Evolutionary conservation across 1,139 yeast species (phyloP), one percentile per base, ranked within the genome.

Genomic region (Suhomyces coccinellae): DNA sequence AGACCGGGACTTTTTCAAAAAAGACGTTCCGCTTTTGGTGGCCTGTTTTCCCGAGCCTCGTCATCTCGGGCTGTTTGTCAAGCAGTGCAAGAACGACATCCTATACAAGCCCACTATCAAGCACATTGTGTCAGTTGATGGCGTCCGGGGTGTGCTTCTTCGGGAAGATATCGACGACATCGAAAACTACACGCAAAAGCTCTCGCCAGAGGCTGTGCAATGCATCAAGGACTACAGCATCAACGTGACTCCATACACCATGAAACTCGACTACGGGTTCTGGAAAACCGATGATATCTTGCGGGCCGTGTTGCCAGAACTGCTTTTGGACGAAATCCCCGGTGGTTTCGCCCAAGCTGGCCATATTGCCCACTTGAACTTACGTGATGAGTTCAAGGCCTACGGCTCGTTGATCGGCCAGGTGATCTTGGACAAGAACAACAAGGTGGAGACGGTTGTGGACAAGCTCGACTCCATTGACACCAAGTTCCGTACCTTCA

Each of bases 331-430:
- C 36, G 96, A 89, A 46, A 73, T 87, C 6, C 99, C 99, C 0
- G 76, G 93, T 1, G 96, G 98, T 0, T 95, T 87, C 63, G 88
- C 99, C 1, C 83, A 85, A 41, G 96, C 96, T 0, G 99, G 99
- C 0, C 99, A 95, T 66, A 80, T 95, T 44, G 99, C 99, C 0
- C 99, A 95, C 64, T 66, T 95, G 57, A 95, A 95, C 57, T 67
- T 95, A 40, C 75, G 93, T 38, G 87, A 85, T 36, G 95, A 88
- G 58, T 93, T 85, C 65, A 83, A 90, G 59, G 96, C 96, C 0
- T 93, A 76, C 60, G 91, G 88, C 40, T 54, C 69, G 4, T 63
- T 95, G 26, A 93, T 95, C 50, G 99, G 99, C 0, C 89, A 90
- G 62, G 91, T 93, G 1, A 83, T 93, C 16, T 67, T 93, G 46